Base-by-base conservation (phyloP, 2,329 filamentous ascomycete species). In the Claviceps quebecensis region DNA sequence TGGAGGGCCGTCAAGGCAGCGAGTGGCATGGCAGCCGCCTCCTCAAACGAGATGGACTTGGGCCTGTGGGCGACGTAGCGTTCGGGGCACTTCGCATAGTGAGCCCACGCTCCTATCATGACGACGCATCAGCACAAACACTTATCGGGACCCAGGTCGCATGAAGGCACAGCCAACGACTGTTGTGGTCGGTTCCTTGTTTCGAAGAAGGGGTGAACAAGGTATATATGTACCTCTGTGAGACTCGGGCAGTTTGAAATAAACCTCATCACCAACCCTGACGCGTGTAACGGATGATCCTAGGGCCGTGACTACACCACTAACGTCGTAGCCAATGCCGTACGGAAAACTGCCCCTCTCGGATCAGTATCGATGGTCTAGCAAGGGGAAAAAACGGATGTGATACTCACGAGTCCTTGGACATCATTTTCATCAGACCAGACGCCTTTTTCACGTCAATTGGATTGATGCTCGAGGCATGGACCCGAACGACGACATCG, bases 401-500 rank as follows among this genome's bases (percentile, higher is more conserved):
- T 2, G 23, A 23, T 11, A 40, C 63, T 50, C 54, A 68, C 65
- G 54, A 37, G 45, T 67, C 65, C 45, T 60, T 57, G 3, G 66
- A 11, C 6, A 60, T 60, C 11, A 60, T 14, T 47, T 69, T 70
- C 39, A 67, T 52, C 1, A 60, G 54, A 0, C 69, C 69, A 16
- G 59, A 58, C 0, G 69, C 70, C 49, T 65, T 65, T 54, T 69
- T 69, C 4, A 72, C 63, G 58, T 74, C 71, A 3, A 73, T 60
- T 1, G 72, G 69, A 53, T 75, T 73, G 41, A 73, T 61, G 45
- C 65, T 67, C 1, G 70, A 70, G 3, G 71, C 70, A 50, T 70
- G 61, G 8, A 73, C 68, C 47, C 62, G 65, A 40, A 74, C 67
- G 16, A 68, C 47, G 11, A 65, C 57, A 29, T 63, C 58, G 11